These are phyloP conservation scores for Stenocarpella maydis DNA, from an alignment of 2,329 filamentous ascomycete genomes.

Conservation along the genomic window DNA sequence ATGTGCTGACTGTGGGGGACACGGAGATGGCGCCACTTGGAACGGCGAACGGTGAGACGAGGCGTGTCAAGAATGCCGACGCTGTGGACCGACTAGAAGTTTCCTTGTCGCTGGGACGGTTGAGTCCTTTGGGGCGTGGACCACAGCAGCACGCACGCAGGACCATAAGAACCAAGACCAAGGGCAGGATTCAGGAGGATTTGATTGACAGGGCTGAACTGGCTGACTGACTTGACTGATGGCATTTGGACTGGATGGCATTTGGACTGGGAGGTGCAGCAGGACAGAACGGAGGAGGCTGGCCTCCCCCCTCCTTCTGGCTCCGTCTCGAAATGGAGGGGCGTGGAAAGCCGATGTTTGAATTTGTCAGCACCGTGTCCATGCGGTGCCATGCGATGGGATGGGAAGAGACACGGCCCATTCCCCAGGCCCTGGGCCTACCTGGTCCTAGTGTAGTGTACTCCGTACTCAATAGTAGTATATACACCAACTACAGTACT, in stretches of 20 bases:
- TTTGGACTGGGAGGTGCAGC: conserved; percentile 1
- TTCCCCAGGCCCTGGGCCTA: conserved; percentile 1
- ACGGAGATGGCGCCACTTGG: neutral
- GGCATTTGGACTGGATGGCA: too few relatives aligned
- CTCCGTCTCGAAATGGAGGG: conserved; percentile 32
- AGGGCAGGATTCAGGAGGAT: conserved; percentile 33
- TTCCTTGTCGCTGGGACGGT: conserved; percentile 10
- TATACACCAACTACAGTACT: too few relatives aligned
- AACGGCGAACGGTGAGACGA: neutral
- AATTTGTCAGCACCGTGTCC: conserved; percentile 41
- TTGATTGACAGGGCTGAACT: neutral
- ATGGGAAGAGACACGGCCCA: conserved; percentile 21
- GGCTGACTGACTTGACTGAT: neutral
- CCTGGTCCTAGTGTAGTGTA: too few relatives aligned
- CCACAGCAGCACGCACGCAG: too few relatives aligned
- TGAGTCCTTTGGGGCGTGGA: too few relatives aligned
- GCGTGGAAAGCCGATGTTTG: conserved; percentile 38
- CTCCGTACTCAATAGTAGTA: too few relatives aligned
- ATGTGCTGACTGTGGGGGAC: conserved; percentile 7
- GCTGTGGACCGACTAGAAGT: conserved; percentile 11
- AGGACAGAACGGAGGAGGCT: neutral
- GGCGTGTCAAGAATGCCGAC: conserved; percentile 14
- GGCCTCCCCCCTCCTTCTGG: conserved; percentile 2
- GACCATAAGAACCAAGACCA: neutral
- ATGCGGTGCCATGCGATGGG: too few relatives aligned